Evolutionary conservation across 1,284 basidiomycete genomes (phyloP), one percentile per base, ranked within the genome.

Genomic region (Ganoderma boninense): DNA sequence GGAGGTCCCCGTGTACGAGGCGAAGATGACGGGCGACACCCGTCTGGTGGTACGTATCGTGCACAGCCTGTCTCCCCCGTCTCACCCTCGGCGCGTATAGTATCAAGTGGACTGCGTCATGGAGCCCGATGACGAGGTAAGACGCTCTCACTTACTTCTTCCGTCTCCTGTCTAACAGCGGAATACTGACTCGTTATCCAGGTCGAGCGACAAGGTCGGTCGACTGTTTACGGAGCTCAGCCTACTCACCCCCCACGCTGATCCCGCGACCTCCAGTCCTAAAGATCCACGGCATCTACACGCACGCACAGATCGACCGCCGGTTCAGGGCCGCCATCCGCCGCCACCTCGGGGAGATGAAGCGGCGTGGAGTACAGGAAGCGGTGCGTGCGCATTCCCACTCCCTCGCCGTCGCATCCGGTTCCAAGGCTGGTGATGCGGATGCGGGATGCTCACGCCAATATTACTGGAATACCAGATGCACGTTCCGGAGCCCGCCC

Each of bases 1-100:
- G 7, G 85, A 85, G 10, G 78, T 80, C 4, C 90, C 91, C 0
- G 86, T 92, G 8, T 92, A 85, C 66, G 90, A 92, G 75, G 91
- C 91, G 0, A 92, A 91, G 77, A 88, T 92, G 86, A 90, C 88
- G 0, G 73, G 85, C 0, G 89, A 92, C 75, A 79, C 84, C n/a
- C 84, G 91, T 10, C 80, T 92, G 2, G 84, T 92, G n/a, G 91
- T 29, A 23, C 32, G 8, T 18, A 7, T 64, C 35, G 66, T 52
- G 11, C 13, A 26, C 8, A 49, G 10, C 46, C 46, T 0, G 7
- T 7, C 18, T 20, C 46, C 20, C 20, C 46, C 20, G 5, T 54
- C 46, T 49, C 46, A 49, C 23, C 60, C 29, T 26, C 11, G 66
- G 46, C 6, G n/a, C n/a, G n/a, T n/a, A n/a, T 49, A 92, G 90